These are phyloP conservation scores for Colletotrichum cuscutae DNA, from an alignment of 2,329 filamentous ascomycete genomes.

Conservation along the genomic window DNA sequence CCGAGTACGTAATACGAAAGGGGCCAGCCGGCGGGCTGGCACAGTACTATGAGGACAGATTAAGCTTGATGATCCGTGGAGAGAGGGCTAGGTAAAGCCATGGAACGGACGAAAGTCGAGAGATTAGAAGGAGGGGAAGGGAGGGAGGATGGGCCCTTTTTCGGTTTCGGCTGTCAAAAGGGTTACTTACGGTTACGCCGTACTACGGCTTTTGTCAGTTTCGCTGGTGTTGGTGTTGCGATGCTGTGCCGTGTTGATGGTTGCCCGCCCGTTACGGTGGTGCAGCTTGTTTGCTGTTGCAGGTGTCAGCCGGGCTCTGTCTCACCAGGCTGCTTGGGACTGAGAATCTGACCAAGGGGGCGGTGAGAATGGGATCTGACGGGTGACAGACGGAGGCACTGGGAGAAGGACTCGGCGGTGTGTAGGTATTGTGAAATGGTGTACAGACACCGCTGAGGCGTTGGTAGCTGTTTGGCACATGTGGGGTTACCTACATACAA, in stretches of 20 bases:
- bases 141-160: not conserved
- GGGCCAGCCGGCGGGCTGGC: not conserved
- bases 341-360: not conserved
- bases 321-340: not conserved
- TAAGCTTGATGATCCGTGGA: not conserved
- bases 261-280: not conserved
- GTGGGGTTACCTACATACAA: not conserved
- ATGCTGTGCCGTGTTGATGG: not conserved
- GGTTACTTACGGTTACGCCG: not conserved
- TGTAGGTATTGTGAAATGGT: not conserved
- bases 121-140: not conserved
- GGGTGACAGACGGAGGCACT: not conserved
- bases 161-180: not conserved
- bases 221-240: not conserved
- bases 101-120: not conserved
- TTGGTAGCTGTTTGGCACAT: not conserved
- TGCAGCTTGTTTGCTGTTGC: conserved; percentile 3
- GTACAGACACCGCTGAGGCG: no score
- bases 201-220: not conserved
- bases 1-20: not conserved
- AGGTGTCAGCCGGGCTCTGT: conserved; percentile 2
- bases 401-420: not conserved
- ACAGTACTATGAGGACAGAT: not conserved
- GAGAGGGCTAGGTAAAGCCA: not conserved
- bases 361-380: not conserved